These are phyloP conservation scores for Picocystis sp. DNA, from an alignment of 163 green algal species.

Conservation along the genomic window DNA sequence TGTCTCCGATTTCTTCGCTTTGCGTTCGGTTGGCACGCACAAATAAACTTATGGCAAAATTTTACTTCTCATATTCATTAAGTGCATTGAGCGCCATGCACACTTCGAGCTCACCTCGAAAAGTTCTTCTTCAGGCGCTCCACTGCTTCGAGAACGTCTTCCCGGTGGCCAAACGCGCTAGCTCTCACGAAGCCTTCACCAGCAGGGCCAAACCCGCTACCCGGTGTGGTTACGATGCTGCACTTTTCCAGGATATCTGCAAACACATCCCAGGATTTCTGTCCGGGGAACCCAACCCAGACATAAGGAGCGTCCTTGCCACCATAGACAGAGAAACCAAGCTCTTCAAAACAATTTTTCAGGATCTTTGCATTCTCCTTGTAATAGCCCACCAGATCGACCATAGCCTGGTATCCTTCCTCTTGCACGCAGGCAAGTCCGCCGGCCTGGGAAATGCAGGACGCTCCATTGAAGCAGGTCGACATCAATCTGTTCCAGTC, in stretches of 20 bases:
- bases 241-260: constrained; percentile 89
- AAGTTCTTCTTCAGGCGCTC: constrained; percentile 64
- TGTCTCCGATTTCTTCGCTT: too few relatives aligned
- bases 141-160: constrained; percentile 80
- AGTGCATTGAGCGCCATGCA: too few relatives aligned
- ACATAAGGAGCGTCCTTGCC: constrained; percentile 91
- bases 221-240: constrained; percentile 95
- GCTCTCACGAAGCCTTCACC: constrained; percentile 94
- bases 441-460: constrained; percentile 76
- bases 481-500: constrained; percentile 95
- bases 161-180: constrained; percentile 76
- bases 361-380: constrained; percentile 95
- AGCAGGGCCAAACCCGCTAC: constrained; percentile 81
- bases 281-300: constrained; percentile 90
- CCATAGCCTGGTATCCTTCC: constrained; percentile 70
- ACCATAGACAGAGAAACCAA: constrained; percentile 68
- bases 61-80: too few relatives aligned
- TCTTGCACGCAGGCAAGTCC: constrained; percentile 34
- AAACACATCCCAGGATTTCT: constrained; percentile 87
- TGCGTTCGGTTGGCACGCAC: too few relatives aligned
- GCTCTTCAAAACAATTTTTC: constrained; percentile 49
- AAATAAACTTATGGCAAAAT: too few relatives aligned
- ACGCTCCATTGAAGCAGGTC: constrained; percentile 97
- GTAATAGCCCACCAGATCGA: constrained; percentile 76
- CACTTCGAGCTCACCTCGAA: constrained; percentile 3